A percentile compares a stretch with the other conserved stretches of the same genome.
phyloP scores from a whole-genome alignment of 108 stramenopile genomes.

The Parmales sp. region DNA sequence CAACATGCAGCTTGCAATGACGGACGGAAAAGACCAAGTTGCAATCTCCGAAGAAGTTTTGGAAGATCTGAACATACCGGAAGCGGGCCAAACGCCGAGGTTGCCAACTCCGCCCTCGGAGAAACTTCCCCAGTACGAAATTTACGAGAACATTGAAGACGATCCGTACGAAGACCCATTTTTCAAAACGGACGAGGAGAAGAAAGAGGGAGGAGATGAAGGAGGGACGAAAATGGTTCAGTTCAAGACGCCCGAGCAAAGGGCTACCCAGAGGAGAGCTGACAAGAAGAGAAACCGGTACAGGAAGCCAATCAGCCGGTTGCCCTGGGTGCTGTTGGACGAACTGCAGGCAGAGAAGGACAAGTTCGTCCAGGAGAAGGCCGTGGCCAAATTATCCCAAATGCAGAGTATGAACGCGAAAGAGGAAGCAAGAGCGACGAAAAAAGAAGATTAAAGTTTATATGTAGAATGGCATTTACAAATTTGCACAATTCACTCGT shows the following conservation, averaged over 20 bases:
- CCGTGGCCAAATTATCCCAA: neutral
- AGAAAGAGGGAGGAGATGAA: neutral
- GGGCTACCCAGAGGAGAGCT: neutral
- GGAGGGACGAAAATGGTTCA: too few relatives aligned
- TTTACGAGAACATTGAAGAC: neutral
- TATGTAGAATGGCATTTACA: too few relatives aligned
- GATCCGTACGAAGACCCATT: neutral
- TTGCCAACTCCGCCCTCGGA: neutral
- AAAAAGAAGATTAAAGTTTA: too few relatives aligned
- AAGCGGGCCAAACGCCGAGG: neutral
- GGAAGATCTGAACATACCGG: neutral
- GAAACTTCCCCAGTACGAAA: neutral
- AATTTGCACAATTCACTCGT: too few relatives aligned
- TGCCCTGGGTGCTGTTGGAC: slow-evolving; percentile 17
- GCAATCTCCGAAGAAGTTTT: neutral
- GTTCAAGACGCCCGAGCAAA: neutral
- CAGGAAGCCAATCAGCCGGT: neutral
- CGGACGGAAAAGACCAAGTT: neutral
- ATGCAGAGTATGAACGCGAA: slow-evolving; percentile 7
- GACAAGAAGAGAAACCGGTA: neutral
- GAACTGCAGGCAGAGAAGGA: slow-evolving; percentile 20
- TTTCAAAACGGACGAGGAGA: slow-evolving; percentile 5
- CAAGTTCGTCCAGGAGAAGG: slow-evolving; percentile 7
- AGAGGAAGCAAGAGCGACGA: neutral
- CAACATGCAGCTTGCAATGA: neutral